Evolutionary conservation across 805 yeast genomes (phyloP).

Genomic region (Metschnikowia borealis): DNA sequence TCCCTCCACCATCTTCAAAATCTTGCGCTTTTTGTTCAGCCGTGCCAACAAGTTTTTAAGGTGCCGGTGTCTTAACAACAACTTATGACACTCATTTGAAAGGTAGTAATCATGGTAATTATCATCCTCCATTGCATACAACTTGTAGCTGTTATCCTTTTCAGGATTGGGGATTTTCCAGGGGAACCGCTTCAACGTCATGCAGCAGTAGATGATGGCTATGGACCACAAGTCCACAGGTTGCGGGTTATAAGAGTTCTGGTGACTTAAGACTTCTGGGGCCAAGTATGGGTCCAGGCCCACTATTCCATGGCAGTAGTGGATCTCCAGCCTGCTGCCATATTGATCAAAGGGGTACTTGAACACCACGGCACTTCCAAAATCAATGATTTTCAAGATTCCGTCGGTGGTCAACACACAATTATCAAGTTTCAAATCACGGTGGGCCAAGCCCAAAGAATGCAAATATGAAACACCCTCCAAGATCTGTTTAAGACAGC

Average conservation of each 20-base stretch:
- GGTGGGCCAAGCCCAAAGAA: slow-evolving; percentile 73
- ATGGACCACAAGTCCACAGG: slow-evolving; percentile 82
- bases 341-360: slow-evolving; percentile 64
- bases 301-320: slow-evolving; percentile 59
- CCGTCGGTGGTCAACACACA: slow-evolving; percentile 76
- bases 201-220: slow-evolving; percentile 81
- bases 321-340: slow-evolving; percentile 41
- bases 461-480: slow-evolving; percentile 73
- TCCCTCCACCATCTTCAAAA: slow-evolving; percentile 12
- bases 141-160: slow-evolving; percentile 62
- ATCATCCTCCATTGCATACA: slow-evolving; percentile 66
- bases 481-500: slow-evolving; percentile 71
- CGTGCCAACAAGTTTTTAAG: slow-evolving; percentile 44
- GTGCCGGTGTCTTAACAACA: slow-evolving; percentile 55
- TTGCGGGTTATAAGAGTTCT: slow-evolving; percentile 64
- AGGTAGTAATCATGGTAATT: slow-evolving; percentile 70
- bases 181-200: slow-evolving; percentile 80
- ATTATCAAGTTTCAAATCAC: slow-evolving; percentile 79
- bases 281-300: slow-evolving; percentile 87
- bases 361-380: slow-evolving; percentile 81
- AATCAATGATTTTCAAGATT: slow-evolving; percentile 73
- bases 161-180: slow-evolving; percentile 73
- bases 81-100: slow-evolving; percentile 69
- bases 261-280: slow-evolving; percentile 64
- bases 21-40: slow-evolving; percentile 40